Evolutionary conservation across 805 yeast species (phyloP).

Genomic region (Nakazawaea holstii): DNA sequence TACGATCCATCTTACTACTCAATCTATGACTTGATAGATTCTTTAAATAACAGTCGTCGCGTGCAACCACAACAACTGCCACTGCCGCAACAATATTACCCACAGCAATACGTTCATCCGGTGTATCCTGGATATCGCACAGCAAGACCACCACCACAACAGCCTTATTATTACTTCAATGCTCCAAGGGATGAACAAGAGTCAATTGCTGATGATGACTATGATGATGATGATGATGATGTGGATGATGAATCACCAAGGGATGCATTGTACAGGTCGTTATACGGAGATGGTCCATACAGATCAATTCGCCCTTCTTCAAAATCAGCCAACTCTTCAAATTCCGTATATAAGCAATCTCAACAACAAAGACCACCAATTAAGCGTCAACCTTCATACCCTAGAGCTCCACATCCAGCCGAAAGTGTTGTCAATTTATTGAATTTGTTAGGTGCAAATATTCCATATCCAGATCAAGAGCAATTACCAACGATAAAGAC

Average conservation of each 20-base stretch:
- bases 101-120: conserved; percentile 1
- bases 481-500: conserved; percentile 8
- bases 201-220: not conserved
- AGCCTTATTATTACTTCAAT: conserved; percentile 6
- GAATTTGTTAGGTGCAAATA: conserved; percentile 7
- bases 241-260: not conserved
- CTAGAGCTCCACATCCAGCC: conserved; percentile 7
- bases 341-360: not conserved
- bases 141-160: not conserved
- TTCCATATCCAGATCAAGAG: conserved; percentile 4
- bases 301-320: not conserved
- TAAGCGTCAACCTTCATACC: conserved; percentile 2
- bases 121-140: not conserved
- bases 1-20: conserved; percentile 1
- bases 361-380: conserved; percentile 3
- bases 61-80: conserved; percentile 5
- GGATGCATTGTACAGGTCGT: conserved; percentile 8
- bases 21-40: conserved; percentile 5
- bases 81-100: not conserved
- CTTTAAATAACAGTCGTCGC: not conserved
- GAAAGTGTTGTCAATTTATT: conserved; percentile 9
- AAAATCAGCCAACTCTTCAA: not conserved
- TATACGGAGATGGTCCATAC: conserved; percentile 12
- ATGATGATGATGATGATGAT: conserved; percentile 1
- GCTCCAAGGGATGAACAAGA: not conserved